These are phyloP conservation scores for Xerocomellus dryophilus DNA, from an alignment of 768 basidiomycete genomes.

Conservation along the genomic window DNA sequence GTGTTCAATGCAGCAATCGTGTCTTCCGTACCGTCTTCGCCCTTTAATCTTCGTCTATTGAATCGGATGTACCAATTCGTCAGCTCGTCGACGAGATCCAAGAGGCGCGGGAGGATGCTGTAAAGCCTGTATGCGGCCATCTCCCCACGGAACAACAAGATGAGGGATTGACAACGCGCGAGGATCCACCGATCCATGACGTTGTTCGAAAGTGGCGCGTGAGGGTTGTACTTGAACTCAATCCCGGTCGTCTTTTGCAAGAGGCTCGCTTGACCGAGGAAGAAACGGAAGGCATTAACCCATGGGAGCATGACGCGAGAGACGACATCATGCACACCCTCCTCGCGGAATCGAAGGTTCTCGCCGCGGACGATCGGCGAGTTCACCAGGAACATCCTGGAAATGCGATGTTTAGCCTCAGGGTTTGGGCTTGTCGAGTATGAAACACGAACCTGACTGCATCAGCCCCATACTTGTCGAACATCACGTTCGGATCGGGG, in stretches of 20 bases:
- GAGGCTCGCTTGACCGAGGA: conserved; percentile 89
- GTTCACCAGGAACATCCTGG: conserved; percentile 96
- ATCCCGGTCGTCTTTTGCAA: conserved; percentile 75
- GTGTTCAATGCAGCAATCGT: conserved; percentile 89
- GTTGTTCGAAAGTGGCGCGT: conserved; percentile 78
- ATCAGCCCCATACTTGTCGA: conserved; percentile 92
- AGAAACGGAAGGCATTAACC: conserved; percentile 99
- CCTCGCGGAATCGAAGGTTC: conserved; percentile 96
- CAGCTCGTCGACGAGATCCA: conserved; percentile 91
- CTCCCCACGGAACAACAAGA: conserved; percentile 85
- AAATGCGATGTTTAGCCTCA: background rate
- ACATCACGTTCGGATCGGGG: conserved; percentile 89
- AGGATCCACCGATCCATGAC: conserved; percentile 99
- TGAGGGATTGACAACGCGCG: conserved; percentile 95
- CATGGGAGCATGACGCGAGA: conserved; percentile 96
- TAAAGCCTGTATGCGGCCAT: conserved; percentile 98
- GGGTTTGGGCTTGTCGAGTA: background rate
- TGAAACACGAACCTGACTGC: conserved; percentile 66
- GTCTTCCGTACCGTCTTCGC: conserved; percentile 88
- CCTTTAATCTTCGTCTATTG: conserved; percentile 93
- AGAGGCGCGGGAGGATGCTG: conserved; percentile 92
- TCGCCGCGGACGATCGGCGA: conserved; percentile 98
- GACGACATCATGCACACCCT: conserved; percentile 95
- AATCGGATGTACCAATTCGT: conserved; percentile 99
- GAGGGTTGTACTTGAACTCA: conserved; percentile 84